Conservation (phyloP, 768 basidiomycete genomes). For the Boletus tomentosulus region DNA sequence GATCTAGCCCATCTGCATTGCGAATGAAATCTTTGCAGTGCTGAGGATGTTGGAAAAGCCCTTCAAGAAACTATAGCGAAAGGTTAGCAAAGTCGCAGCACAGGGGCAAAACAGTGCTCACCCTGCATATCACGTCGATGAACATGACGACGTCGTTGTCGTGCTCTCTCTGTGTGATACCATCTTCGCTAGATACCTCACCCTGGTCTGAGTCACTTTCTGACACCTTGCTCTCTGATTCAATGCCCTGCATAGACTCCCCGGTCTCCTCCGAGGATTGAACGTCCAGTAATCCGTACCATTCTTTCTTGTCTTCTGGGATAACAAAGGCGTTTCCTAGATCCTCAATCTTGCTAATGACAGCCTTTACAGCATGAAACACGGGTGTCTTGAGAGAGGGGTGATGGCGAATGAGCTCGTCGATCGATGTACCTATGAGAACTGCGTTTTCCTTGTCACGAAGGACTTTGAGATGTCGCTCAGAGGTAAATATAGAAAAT, state of each 20-base stretch:
- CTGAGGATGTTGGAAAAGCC: constrained; percentile 86
- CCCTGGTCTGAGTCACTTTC: constrained; percentile 20
- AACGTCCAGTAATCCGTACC: constrained; percentile 55
- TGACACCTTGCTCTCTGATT: constrained; percentile 15
- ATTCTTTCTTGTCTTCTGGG: constrained; percentile 56
- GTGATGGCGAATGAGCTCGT: constrained; percentile 96
- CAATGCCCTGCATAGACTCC: constrained; percentile 51
- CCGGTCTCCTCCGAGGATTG: constrained; percentile 17
- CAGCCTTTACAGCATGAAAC: constrained; percentile 69
- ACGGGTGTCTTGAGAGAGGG: constrained; percentile 78
- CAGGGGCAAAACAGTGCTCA: constrained; percentile 33
- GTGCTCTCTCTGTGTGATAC: constrained; percentile 45
- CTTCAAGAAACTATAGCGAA: constrained; percentile 73
- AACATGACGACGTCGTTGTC: constrained; percentile 75
- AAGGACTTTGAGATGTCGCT: constrained; percentile 75
- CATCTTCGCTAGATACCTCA: constrained; percentile 30
- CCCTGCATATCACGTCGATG: constrained; percentile 76
- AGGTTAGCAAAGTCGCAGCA: constrained; percentile 2
- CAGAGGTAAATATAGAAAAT: constrained; percentile 82
- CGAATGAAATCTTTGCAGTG: constrained; percentile 89
- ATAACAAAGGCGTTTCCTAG: constrained; percentile 59
- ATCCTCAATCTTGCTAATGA: constrained; percentile 70
- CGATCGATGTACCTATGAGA: constrained; percentile 82
- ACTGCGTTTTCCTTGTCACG: constrained; percentile 93
- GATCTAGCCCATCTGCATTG: constrained; percentile 65